phyloP scores from a whole-genome alignment of 306 rosid species.

The Sindora glabra region DNA sequence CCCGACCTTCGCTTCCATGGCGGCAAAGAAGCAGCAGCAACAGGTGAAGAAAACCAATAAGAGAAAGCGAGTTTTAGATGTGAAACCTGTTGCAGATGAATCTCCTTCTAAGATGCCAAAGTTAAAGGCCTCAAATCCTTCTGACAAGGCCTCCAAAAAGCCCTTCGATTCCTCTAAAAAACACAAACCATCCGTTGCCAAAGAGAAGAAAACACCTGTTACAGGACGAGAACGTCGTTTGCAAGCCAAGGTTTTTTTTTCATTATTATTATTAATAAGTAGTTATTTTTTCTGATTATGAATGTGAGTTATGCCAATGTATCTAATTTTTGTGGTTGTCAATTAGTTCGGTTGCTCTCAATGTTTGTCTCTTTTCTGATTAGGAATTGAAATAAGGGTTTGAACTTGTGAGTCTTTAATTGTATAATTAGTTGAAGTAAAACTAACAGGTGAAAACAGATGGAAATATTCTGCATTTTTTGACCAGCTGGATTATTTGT shows the following conservation, averaged over 20 bases:
- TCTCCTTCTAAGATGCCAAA: constrained; percentile 43
- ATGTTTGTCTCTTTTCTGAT: neutral
- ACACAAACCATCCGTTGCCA: constrained; percentile 10
- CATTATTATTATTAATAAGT: neutral
- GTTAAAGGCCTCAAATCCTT: constrained; percentile 24
- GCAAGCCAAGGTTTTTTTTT: constrained; percentile 53
- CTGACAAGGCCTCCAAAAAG: constrained; percentile 17
- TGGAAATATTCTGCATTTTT: neutral
- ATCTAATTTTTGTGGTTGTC: neutral
- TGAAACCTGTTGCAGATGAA: constrained; percentile 19
- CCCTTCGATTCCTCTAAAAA: constrained; percentile 22
- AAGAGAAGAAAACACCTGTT: constrained; percentile 29
- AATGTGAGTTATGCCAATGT: neutral
- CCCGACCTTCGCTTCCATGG: constrained; percentile 36
- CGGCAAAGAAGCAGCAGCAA: constrained; percentile 44
- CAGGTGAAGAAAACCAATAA: constrained; percentile 24
- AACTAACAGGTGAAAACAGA: neutral
- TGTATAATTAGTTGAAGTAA: neutral
- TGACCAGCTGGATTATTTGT: neutral
- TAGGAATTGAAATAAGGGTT: no score
- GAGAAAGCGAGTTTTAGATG: constrained; percentile 49
- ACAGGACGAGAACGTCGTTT: constrained; percentile 63
- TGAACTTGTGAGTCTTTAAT: neutral
- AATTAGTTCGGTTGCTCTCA: neutral
- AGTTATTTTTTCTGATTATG: neutral